Percentiles rank a stretch among this genome's conserved stretches.
Evolutionary conservation across 2,329 filamentous ascomycete genomes (phyloP).

Genomic region (Aspergillus oerlinghausenensis): DNA sequence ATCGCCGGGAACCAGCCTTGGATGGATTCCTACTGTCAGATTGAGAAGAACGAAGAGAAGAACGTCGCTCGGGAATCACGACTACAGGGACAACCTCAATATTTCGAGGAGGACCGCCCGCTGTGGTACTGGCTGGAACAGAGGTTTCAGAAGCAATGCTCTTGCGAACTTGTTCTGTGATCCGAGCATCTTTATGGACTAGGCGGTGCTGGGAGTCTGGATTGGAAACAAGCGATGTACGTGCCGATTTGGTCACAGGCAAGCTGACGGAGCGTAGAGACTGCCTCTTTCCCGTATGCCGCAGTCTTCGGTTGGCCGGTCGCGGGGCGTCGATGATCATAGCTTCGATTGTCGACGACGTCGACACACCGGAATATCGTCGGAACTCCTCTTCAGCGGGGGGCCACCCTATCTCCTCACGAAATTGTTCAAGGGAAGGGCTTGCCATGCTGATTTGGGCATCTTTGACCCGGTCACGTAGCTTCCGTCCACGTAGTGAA

Average conservation of each 20-base stretch:
- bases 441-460: conserved; percentile 22
- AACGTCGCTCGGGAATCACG: conserved; percentile 44
- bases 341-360: conserved; percentile 53
- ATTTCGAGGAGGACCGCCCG: conserved; percentile 25
- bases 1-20: conserved; percentile 34
- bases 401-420: conserved; percentile 49
- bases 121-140: conserved; percentile 28
- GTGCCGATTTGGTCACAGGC: conserved; percentile 41
- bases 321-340: conserved; percentile 51
- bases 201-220: conserved; percentile 45
- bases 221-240: conserved; percentile 42
- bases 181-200: conserved; percentile 47
- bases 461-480: conserved; percentile 31
- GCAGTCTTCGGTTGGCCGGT: conserved; percentile 43
- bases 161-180: conserved; percentile 44
- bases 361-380: conserved; percentile 49
- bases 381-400: conserved; percentile 31
- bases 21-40: conserved; percentile 36
- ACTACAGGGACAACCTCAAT: conserved; percentile 44
- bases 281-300: conserved; percentile 51
- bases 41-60: conserved; percentile 39
- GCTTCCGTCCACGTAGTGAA: conserved; percentile 24
- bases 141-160: conserved; percentile 42
- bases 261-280: conserved; percentile 48
- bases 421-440: conserved; percentile 45